Conservation (phyloP, 805 yeast genomes). For the Nakazawaea peltata region DNA sequence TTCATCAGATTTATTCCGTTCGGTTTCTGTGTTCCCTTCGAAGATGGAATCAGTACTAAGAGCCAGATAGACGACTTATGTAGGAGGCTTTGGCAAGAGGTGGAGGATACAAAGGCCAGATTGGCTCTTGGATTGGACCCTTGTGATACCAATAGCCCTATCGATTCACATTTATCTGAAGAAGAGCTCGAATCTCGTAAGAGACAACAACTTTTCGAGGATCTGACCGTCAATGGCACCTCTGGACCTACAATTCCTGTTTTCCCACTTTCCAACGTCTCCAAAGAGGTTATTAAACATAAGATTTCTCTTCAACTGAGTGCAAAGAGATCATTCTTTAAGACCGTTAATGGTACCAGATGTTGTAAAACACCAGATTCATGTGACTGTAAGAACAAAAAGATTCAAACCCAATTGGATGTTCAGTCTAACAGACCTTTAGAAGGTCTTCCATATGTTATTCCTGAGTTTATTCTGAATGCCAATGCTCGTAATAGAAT, state of each 20-base stretch:
- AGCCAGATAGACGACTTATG: constrained; percentile 7
- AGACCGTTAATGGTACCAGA: too few species aligned
- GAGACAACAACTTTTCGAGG: too few species aligned
- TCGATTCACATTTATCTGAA: too few species aligned
- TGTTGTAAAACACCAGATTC: too few species aligned
- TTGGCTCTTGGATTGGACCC: neutral
- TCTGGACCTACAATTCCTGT: constrained; percentile 6
- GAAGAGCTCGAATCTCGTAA: too few species aligned
- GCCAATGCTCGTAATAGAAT: constrained; percentile 2
- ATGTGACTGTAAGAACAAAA: too few species aligned
- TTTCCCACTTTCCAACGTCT: constrained; percentile 9
- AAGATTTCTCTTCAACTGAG: constrained; percentile 2
- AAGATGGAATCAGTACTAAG: constrained; percentile 7
- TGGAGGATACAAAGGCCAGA: constrained; percentile 3
- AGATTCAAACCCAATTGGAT: too few species aligned
- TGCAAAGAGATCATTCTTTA: neutral
- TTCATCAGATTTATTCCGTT: constrained; percentile 21
- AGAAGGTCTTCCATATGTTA: constrained; percentile 11
- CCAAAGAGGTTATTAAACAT: constrained; percentile 5
- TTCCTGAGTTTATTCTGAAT: constrained; percentile 7
- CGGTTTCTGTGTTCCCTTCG: constrained; percentile 13
- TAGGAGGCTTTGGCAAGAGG: constrained; percentile 2
- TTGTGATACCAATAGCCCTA: neutral
- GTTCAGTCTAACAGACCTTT: constrained; percentile 7
- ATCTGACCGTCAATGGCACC: too few species aligned